Evolutionary conservation across 306 rosid species (phyloP), one percentile per base, ranked within the genome.

Genomic region (Nissolia schottii): DNA sequence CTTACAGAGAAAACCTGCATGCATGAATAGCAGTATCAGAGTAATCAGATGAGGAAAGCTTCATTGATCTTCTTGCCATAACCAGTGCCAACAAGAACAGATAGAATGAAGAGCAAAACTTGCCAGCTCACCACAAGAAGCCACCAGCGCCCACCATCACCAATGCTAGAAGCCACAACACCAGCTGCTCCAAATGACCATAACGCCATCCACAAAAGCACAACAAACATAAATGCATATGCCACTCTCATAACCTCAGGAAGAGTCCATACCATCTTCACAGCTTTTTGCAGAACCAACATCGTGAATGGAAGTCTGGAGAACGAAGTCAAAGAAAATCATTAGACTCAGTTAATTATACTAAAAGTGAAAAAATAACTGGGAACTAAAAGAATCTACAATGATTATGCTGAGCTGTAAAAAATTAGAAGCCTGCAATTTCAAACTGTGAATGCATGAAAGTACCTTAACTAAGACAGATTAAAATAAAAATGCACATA

Each of bases 111-210:
- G 86, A 85, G 87, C 83, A 91, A 85, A 90, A 91, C 92, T 89
- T 87, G 96, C 96, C 92, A 83, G 88, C 98, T 94, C 98, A 94
- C 98, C 98, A 91, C 96, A 87, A 94, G 94, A 81, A 94, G 92
- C 98, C 97, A 94, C 98, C 98, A 94, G 79, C 90, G 86, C 64
- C 92, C 95, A 64, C 89, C 82, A n/a, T 94, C 92, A 70, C 87
- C 90, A 68, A 89, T 77, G 88, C 90, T 85, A 23, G 97, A 91
- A 67, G 98, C 98, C 81, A 94, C 97, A 67, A 94, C 90, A 81
- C 98, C 98, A 38, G 98, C 90, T 67, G 85, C 97, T 67, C 98
- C 98, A 78, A 94, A 94, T 63, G 98, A 91, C 98, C 98, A 94
- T 62, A 94, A 27, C 53, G 78, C 83, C 96, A 91, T 89, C 93